Evolutionary conservation across 1,284 basidiomycete species (phyloP), one percentile per base, ranked within the genome.

Genomic region (Flammula alnicola): DNA sequence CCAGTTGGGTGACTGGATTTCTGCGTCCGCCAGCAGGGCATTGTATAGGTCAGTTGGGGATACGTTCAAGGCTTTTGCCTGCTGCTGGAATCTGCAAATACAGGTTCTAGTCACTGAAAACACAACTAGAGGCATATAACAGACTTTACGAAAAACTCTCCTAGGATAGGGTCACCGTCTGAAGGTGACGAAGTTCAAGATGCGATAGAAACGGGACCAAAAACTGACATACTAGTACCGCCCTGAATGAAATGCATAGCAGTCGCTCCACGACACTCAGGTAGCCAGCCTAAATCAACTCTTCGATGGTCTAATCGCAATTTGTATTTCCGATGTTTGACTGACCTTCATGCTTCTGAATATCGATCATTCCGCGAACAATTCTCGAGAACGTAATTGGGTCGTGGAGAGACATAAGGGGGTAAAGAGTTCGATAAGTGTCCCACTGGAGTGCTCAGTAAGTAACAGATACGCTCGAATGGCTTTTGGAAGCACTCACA

Each of bases 81-180:
- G 71, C 4, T 79, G 67, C 36, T 73, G 65, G 65, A 75, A 83
- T 55, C 80, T 83, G 37, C 32, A 45, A 25, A 4, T 22, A 41
- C 10, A 45, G 31, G 5, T 14, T 27, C 32, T n/a, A 41, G 14
- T n/a, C 12, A 11, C 38, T 23, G 5, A 10, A 42, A 14, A 12
- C 11, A 32, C 8, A 5, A 11, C 5, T n/a, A 12, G 11, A 12
- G 1, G 33, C 23, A 17, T 11, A 26, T 37, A 16, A 52, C 72
- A n/a, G 61, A 83, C 81, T 86, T 86, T 40, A 85, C 81, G 54
- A 80, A 80, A 66, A 84, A 85, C 63, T 86, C 83, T 14, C 74
- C 80, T 2, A 86, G 66, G 39, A 85, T 83, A 0, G 82, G 82
- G 58, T 85, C 83, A 0, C 71, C 84, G 55, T 85, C 83, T 84